A percentile compares a stretch with the other conserved stretches of the same genome.
phyloP scores from a whole-genome alignment of 2,329 filamentous ascomycete species.

The Aspergillus hiratsukae region DNA sequence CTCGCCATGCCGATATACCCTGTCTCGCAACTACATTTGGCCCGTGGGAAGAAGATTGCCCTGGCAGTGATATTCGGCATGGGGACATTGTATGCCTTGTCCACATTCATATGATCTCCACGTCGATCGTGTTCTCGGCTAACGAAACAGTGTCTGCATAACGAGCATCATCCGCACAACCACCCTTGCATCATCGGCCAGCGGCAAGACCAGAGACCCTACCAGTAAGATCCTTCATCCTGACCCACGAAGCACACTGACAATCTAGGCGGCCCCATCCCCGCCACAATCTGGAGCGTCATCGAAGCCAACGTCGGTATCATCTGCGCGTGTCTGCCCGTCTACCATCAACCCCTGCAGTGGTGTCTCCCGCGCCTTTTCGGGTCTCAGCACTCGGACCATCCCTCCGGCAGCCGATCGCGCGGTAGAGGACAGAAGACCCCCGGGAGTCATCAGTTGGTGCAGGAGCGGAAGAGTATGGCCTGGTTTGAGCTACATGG shows the following conservation, averaged over 20 bases:
- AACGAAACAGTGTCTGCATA: constrained; percentile 4
- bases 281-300: constrained; percentile 34
- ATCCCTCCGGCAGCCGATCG: neutral
- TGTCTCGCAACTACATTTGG: constrained; percentile 17
- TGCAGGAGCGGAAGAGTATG: neutral
- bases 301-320: constrained; percentile 28
- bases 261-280: constrained; percentile 22
- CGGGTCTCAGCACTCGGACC: neutral
- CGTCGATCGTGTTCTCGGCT: neutral
- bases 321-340: constrained; percentile 33
- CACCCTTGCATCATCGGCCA: constrained; percentile 3
- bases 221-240: neutral
- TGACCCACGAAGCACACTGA: constrained; percentile 6
- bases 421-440: neutral
- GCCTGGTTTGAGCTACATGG: neutral
- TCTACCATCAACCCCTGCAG: constrained; percentile 29
- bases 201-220: constrained; percentile 3
- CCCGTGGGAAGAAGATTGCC: constrained; percentile 14
- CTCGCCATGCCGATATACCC: constrained; percentile 19
- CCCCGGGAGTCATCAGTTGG: neutral
- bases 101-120: neutral
- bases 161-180: constrained; percentile 6
- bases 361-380: constrained; percentile 15
- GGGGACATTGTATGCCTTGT: constrained; percentile 18
- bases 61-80: constrained; percentile 17